Percentiles rank a stretch among this genome's conserved stretches.
Conservation (phyloP, 805 yeast genomes). For the Myxozyma sirexii region DNA sequence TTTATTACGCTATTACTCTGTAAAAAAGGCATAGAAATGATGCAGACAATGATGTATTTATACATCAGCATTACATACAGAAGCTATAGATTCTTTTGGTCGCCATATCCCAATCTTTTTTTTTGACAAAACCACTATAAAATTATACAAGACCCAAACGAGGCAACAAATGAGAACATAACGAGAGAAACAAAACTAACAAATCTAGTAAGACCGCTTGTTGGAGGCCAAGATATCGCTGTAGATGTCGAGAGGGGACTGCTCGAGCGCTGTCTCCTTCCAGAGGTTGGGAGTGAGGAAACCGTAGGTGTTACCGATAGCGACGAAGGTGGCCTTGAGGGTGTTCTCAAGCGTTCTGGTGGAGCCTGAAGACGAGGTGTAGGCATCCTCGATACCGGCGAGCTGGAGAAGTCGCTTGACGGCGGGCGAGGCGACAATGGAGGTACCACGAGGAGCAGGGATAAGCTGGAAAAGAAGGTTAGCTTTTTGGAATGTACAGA, state of each 20-base stretch:
- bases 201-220: constrained; percentile 33
- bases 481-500: neutral
- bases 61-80: neutral
- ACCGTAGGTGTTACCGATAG: constrained; percentile 98
- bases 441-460: constrained; percentile 99
- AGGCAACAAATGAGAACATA: neutral
- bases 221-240: constrained; percentile 38
- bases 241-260: constrained; percentile 94
- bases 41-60: neutral
- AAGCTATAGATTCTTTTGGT: neutral
- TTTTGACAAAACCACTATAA: constrained; percentile 5
- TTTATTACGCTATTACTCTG: neutral
- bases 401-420: constrained; percentile 98
- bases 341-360: constrained; percentile 99
- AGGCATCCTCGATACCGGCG: constrained; percentile 99
- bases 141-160: constrained; percentile 11
- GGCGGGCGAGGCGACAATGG: constrained; percentile 99
- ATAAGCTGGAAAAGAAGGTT: constrained; percentile 53
- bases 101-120: constrained; percentile 15
- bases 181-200: neutral
- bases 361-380: constrained; percentile 98
- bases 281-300: constrained; percentile 99
- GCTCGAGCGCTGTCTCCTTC: constrained; percentile 79
- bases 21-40: neutral
- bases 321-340: constrained; percentile 98